Conservation (phyloP, 139 green algal genomes). For the Micractinium conductrix region DNA sequence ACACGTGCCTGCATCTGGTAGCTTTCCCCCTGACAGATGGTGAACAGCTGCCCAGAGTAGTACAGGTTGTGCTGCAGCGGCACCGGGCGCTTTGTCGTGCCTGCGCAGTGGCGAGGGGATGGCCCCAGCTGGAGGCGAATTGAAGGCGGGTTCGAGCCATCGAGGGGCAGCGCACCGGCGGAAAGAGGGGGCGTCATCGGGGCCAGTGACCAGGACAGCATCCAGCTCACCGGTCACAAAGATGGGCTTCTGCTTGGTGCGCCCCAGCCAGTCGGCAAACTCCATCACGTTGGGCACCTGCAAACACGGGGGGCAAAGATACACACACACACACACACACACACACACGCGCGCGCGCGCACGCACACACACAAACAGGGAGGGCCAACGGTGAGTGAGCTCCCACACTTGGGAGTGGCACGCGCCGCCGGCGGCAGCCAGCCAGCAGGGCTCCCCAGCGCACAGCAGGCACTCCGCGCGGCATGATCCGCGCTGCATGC, state of each 20-base stretch:
- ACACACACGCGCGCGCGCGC: no score
- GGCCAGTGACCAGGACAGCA: no score
- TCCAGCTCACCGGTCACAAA: conserved; percentile 78
- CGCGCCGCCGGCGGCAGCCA: neutral
- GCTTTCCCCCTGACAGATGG: conserved; percentile 33
- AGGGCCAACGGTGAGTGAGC: no score
- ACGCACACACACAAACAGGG: no score
- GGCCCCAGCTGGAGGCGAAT: neutral
- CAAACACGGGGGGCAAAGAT: conserved; percentile 63
- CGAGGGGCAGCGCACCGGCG: no score
- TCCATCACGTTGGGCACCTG: conserved; percentile 98
- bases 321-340: neutral
- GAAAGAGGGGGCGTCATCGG: no score
- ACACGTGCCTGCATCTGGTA: conserved; percentile 24
- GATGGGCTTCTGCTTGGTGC: conserved; percentile 90
- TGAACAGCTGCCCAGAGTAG: conserved; percentile 80
- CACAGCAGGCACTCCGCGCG: no score
- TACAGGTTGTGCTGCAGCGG: conserved; percentile 96
- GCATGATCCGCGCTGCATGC: no score
- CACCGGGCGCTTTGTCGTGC: conserved; percentile 89
- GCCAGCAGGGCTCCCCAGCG: no score
- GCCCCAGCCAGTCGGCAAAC: conserved; percentile 98
- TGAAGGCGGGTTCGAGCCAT: no score
- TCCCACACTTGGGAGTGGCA: no score
- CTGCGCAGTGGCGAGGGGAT: conserved; percentile 32